Evolutionary conservation across 202 grass and related monocot genomes (phyloP), one percentile per base, ranked within the genome.

Genomic region (Dendrocalamus latiflorus): DNA sequence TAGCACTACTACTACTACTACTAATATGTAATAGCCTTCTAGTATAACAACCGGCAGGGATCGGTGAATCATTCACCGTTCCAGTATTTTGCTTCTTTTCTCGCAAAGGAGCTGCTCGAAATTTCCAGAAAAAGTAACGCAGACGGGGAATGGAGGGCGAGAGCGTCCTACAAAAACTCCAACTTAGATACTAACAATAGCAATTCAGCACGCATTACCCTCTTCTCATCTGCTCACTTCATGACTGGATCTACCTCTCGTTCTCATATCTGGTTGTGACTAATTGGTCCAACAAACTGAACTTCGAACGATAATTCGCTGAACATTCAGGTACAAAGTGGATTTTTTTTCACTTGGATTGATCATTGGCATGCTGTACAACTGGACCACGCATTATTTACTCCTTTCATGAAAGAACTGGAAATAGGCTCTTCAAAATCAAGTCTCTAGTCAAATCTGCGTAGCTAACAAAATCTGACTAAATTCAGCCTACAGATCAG

Each of bases 301-400:
- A 55, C n/a, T 55, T 74, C 18, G 9, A 36, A 49, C 18, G 55
- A 13, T 3, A 62, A 76, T 63, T 21, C 25, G 0, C 26, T 22
- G 50, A 60, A 37, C 18, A 78, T 50, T 76, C 18, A 50, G 43
- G 18, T 50, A 65, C 16, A 21, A 13, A 37, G 6, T 39, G 18
- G 3, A 9, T 57, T 39, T 20, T n/a, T 41, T 56, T 75, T 62
- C 22, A 72, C 64, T 49, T 13, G 71, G 38, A 72, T 84, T 84
- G 21, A 59, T 77, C 65, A 73, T 33, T 22, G 12, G 59, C 30
- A 82, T 56, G 18, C 88, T 90, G 79, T 90, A 90, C 88, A 90
- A 83, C 70, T 74, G n/a, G 68, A 30, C 43, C 22, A 62, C 33
- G 17, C 73, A 83, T 79, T 86, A 90, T 83, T 84, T 68, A 11